Conservation (phyloP, 805 yeast species). For the Candida methanosorbosa region DNA sequence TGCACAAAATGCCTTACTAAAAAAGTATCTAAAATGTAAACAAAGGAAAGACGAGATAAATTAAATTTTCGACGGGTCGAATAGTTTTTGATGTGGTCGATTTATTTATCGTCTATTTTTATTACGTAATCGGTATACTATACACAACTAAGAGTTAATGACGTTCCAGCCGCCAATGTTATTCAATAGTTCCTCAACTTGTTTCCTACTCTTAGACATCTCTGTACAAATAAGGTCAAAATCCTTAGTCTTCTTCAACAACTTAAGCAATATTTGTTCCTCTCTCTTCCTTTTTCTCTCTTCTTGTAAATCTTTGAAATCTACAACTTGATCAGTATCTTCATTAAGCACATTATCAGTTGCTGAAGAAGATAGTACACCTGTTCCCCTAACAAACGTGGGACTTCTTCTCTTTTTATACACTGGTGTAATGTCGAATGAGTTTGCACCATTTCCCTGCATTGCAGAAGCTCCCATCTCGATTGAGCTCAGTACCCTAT, state of each 20-base stretch:
- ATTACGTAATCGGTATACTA: no score
- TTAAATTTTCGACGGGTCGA: no score
- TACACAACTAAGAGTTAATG: slow-evolving; percentile 30
- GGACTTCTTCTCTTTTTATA: slow-evolving; percentile 1
- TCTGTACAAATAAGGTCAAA: slow-evolving; percentile 68
- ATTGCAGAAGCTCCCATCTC: not conserved
- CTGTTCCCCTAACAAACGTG: slow-evolving; percentile 3
- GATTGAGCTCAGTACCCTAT: slow-evolving; percentile 25
- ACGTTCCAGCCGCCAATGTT: slow-evolving; percentile 40
- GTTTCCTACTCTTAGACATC: slow-evolving; percentile 44
- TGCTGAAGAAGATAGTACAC: slow-evolving; percentile 1
- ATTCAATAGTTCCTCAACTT: slow-evolving; percentile 41
- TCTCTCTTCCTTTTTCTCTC: slow-evolving; percentile 19
- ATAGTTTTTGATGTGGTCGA: no score
- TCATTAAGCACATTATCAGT: slow-evolving; percentile 9
- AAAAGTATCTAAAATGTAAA: no score
- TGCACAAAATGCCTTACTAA: no score
- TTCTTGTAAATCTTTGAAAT: slow-evolving; percentile 11
- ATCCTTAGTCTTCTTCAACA: slow-evolving; percentile 43
- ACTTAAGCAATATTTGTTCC: slow-evolving; percentile 29
- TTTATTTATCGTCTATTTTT: no score
- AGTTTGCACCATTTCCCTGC: not conserved
- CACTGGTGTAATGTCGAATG: not conserved
- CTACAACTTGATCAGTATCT: slow-evolving; percentile 14
- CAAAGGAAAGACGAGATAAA: no score